phyloP scores from a whole-genome alignment of 2,329 filamentous ascomycete species.

The Tothia fuscella region DNA sequence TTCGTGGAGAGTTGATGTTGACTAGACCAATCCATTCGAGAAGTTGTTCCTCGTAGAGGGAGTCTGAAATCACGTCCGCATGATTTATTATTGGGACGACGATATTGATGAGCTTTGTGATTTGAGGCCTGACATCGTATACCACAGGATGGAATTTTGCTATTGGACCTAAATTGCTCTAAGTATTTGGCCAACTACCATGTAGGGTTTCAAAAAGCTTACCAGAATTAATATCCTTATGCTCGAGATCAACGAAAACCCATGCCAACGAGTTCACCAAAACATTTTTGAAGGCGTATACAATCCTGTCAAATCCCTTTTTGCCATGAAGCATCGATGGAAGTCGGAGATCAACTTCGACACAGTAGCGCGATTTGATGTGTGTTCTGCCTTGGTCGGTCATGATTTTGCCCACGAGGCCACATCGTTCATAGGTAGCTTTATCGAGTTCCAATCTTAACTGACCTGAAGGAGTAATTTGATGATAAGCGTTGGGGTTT shows the following conservation, averaged over 20 bases:
- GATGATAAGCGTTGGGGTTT: not conserved
- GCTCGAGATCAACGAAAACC: conserved; percentile 58
- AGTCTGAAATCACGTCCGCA: not conserved
- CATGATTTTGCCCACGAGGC: conserved; percentile 60
- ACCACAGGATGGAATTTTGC: conserved; percentile 14
- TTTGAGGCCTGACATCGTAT: conserved; percentile 16
- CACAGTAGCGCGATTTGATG: conserved; percentile 64
- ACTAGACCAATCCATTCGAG: conserved; percentile 69
- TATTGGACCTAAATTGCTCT: conserved; percentile 13
- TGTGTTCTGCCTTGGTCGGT: conserved; percentile 47
- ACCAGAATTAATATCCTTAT: conserved; percentile 30
- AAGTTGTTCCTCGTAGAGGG: conserved; percentile 44
- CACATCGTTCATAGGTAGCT: conserved; percentile 70
- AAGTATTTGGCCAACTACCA: not conserved
- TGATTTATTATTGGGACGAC: conserved; percentile 19
- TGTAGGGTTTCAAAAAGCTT: conserved; percentile 14
- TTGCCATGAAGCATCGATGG: conserved; percentile 73
- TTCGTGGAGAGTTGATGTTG: conserved; percentile 51
- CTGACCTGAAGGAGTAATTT: conserved; percentile 38
- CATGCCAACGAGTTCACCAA: conserved; percentile 57
- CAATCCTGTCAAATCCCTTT: conserved; percentile 66
- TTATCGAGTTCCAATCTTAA: conserved; percentile 69
- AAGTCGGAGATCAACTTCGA: conserved; percentile 63
- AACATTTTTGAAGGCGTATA: conserved; percentile 69
- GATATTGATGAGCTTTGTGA: conserved; percentile 17